Conservation (phyloP, 164 flowering plant species). For the Echeveria elegans region DNA sequence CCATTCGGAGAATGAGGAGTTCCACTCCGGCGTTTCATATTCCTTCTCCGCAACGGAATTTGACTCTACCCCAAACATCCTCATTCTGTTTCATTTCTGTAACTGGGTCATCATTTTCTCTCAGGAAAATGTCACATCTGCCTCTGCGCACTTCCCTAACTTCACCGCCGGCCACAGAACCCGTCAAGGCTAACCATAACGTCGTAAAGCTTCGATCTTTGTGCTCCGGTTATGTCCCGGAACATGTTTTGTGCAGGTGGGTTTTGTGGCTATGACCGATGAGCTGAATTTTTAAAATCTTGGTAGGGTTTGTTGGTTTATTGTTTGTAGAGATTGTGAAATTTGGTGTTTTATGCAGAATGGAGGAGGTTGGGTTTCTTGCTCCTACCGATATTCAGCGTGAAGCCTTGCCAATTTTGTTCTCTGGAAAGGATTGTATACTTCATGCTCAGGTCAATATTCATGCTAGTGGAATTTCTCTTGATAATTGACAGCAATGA, state of each 20-base stretch:
- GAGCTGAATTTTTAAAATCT: not conserved
- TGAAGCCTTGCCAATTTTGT: slow-evolving; percentile 60
- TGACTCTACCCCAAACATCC: not conserved
- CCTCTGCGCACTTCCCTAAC: not conserved
- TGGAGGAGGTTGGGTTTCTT: slow-evolving; percentile 69
- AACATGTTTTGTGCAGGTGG: slow-evolving; percentile 52
- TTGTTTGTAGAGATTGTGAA: not conserved
- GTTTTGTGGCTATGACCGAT: not conserved
- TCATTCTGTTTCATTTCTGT: not conserved
- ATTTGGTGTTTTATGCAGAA: slow-evolving; percentile 29
- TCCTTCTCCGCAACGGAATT: not conserved
- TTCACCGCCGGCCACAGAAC: slow-evolving; percentile 13
- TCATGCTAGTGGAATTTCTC: not conserved
- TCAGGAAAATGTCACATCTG: not conserved
- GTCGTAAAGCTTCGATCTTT: slow-evolving; percentile 40
- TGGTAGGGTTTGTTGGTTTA: not conserved
- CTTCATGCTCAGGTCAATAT: slow-evolving; percentile 90
- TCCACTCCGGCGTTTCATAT: not conserved
- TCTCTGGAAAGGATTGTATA: slow-evolving; percentile 78
- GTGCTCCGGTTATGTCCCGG: slow-evolving; percentile 64
- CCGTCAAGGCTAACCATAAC: not conserved
- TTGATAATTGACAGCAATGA: not conserved
- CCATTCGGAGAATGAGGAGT: not conserved
- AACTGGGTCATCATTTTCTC: not conserved
- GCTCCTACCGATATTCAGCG: slow-evolving; percentile 69